These are phyloP conservation scores for Lachnellula occidentalis DNA, from an alignment of 2,329 filamentous ascomycete species.

Conservation along the genomic window DNA sequence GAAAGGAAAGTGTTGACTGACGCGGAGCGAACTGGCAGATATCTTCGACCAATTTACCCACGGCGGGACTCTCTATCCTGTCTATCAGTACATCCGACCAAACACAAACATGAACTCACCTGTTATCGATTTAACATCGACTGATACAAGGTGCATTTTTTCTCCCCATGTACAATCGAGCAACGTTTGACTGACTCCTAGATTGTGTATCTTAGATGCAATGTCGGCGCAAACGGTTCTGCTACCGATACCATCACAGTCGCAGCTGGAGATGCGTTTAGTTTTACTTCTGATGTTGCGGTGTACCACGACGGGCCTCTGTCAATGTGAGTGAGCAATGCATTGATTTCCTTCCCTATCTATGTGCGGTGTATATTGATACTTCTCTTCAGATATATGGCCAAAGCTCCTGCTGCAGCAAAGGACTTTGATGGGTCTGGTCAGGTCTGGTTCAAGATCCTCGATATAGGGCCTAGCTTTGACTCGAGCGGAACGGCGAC, in stretches of 20 bases:
- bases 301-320: slow-evolving; percentile 33
- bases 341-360: background rate
- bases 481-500: slow-evolving; percentile 15
- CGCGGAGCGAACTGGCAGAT: slow-evolving; percentile 13
- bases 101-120: slow-evolving; percentile 43
- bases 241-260: slow-evolving; percentile 25
- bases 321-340: slow-evolving; percentile 19
- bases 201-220: slow-evolving; percentile 42
- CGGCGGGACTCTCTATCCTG: slow-evolving; percentile 25
- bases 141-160: slow-evolving; percentile 15
- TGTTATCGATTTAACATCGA: slow-evolving; percentile 32
- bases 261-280: slow-evolving; percentile 37
- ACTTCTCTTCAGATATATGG: slow-evolving; percentile 26
- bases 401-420: slow-evolving; percentile 32
- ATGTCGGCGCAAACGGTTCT: slow-evolving; percentile 30
- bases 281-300: slow-evolving; percentile 40
- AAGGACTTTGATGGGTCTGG: slow-evolving; percentile 33
- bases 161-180: too few species aligned
- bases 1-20: background rate
- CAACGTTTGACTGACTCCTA: too few species aligned
- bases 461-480: slow-evolving; percentile 31
- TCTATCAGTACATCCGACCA: slow-evolving; percentile 46
- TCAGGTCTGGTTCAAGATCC: slow-evolving; percentile 35
- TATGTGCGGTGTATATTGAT: background rate
- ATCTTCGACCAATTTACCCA: slow-evolving; percentile 25